A percentile compares a stretch with the other conserved stretches of the same genome.
Conservation (phyloP, 352 stramenopile species). For the Blastocystis hominis region DNA sequence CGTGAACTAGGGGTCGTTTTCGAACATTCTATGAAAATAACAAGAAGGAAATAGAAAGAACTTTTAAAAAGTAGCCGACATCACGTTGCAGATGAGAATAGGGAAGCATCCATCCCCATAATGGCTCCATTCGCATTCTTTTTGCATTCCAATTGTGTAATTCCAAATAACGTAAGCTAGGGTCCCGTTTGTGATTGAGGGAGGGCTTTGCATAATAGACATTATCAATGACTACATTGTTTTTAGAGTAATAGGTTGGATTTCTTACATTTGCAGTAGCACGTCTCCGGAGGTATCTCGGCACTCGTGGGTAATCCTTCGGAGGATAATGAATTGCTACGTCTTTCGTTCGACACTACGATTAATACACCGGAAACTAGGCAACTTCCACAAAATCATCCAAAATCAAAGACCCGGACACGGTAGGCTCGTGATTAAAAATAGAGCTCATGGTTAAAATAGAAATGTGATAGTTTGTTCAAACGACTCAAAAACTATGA, state of each 20-base stretch:
- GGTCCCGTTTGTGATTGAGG: background rate
- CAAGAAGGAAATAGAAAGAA: background rate
- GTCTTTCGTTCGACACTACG: constrained; percentile 14
- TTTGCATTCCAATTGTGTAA: constrained; percentile 24
- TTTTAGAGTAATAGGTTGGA: background rate
- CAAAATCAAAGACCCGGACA: background rate
- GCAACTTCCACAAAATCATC: constrained; percentile 1
- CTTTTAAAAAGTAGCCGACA: background rate
- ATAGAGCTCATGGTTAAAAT: background rate
- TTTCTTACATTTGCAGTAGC: constrained; percentile 6
- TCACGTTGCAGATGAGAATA: background rate
- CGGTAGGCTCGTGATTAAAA: background rate
- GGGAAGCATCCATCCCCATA: constrained; percentile 28
- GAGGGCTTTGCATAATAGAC: background rate
- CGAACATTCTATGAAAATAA: background rate
- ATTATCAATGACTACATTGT: background rate
- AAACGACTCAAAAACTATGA: too few relatives aligned
- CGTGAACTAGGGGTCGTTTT: background rate
- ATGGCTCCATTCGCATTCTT: background rate
- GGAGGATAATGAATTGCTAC: constrained; percentile 16
- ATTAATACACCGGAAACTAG: background rate
- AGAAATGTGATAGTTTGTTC: background rate
- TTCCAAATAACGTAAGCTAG: background rate
- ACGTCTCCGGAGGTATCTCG: background rate
- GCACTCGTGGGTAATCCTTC: background rate